Evolutionary conservation across 2,329 filamentous ascomycete species (phyloP).

Genomic region (Pyrenophora graminea): DNA sequence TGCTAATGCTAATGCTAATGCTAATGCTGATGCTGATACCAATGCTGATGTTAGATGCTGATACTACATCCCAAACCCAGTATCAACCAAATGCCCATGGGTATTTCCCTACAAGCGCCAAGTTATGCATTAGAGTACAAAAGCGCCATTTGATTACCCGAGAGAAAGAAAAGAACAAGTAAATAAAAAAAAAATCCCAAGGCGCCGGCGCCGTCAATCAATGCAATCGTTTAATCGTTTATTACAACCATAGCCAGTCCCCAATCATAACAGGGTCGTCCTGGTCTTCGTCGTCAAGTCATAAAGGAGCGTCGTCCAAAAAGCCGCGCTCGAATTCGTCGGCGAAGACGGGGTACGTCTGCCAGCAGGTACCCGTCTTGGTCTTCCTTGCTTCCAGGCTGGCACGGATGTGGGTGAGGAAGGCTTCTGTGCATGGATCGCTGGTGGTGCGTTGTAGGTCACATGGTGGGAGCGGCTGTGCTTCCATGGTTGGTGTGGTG

Average conservation of each 20-base stretch:
- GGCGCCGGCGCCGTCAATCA: too few species aligned
- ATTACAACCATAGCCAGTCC: too few species aligned
- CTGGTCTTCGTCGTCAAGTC: background rate
- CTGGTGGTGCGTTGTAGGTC: slow-evolving; percentile 8
- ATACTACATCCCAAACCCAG: background rate
- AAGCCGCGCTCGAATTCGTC: slow-evolving; percentile 20
- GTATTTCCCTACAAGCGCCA: background rate
- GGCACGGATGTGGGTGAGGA: slow-evolving; percentile 18
- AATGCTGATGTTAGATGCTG: background rate
- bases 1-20: too few species aligned
- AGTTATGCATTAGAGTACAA: too few species aligned
- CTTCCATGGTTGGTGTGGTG: background rate
- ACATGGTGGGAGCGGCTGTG: background rate
- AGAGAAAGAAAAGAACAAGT: too few species aligned
- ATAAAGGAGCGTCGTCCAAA: slow-evolving; percentile 15
- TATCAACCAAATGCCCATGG: background rate
- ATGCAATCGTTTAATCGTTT: too few species aligned
- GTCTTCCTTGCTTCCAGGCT: slow-evolving; percentile 17
- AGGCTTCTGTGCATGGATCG: slow-evolving; percentile 11
- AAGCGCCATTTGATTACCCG: too few species aligned
- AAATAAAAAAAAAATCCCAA: too few species aligned
- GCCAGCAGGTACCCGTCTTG: slow-evolving; percentile 4
- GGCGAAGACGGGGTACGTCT: slow-evolving; percentile 12
- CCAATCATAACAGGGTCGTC: too few species aligned
- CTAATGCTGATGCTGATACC: background rate